phyloP scores from a whole-genome alignment of 768 basidiomycete genomes.

The Calocera cornea region DNA sequence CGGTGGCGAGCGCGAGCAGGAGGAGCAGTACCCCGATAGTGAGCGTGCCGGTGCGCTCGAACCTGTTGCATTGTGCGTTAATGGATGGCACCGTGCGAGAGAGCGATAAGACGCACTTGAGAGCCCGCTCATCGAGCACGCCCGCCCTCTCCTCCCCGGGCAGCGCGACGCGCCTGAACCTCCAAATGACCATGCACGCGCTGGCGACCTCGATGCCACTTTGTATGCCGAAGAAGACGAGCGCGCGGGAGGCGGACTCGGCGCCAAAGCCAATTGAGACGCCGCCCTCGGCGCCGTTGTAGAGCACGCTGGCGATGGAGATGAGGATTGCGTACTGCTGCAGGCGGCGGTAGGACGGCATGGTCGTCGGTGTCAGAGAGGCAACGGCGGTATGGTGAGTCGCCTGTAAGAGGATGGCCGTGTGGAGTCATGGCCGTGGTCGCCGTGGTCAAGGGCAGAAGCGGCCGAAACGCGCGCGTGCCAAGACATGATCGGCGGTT shows the following conservation, averaged over 20 bases:
- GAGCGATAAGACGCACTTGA: slow-evolving; percentile 12
- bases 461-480: no score
- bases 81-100: no score
- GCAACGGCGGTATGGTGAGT: no score
- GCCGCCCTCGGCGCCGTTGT: slow-evolving; percentile 28
- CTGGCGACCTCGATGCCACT: slow-evolving; percentile 37
- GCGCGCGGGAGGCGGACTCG: slow-evolving; percentile 32
- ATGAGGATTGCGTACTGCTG: slow-evolving; percentile 30
- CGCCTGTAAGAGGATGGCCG: no score
- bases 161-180: slow-evolving; percentile 26
- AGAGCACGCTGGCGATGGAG: slow-evolving; percentile 31
- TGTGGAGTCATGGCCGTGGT: no score
- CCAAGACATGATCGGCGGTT: no score
- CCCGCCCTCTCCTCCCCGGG: slow-evolving; percentile 24
- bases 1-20: slow-evolving; percentile 28
- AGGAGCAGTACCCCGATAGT: slow-evolving; percentile 29
- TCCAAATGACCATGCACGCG: slow-evolving; percentile 33
- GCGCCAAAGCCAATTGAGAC: slow-evolving; percentile 34
- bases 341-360: slow-evolving; percentile 24
- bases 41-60: slow-evolving; percentile 28
- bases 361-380: not conserved
- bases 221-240: slow-evolving; percentile 39
- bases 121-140: slow-evolving; percentile 10
- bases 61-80: slow-evolving; percentile 15
- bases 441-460: no score